Percentiles rank a stretch among this genome's conserved stretches.
These are phyloP conservation scores for Backusella morwellensis DNA, from an alignment of 192 early-diverging fungal genomes.

Conservation along the genomic window DNA sequence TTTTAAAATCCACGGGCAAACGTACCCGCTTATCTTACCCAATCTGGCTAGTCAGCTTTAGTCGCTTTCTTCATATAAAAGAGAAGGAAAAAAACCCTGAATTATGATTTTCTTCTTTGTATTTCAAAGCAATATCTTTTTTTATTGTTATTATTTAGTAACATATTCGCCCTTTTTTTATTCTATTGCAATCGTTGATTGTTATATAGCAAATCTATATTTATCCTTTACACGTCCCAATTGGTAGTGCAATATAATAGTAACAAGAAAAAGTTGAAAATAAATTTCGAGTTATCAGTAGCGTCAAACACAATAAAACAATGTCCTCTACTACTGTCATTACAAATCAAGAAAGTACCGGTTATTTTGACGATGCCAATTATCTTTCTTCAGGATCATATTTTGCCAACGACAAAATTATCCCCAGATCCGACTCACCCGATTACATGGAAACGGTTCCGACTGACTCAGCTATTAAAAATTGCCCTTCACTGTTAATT, in stretches of 20 bases:
- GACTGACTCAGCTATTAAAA: neutral
- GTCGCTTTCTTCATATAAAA: neutral
- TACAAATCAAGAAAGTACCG: neutral
- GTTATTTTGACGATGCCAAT: neutral
- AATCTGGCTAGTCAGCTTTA: slow-evolving; percentile 2
- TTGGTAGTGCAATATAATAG: neutral
- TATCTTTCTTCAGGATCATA: slow-evolving; percentile 1
- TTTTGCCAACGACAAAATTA: neutral
- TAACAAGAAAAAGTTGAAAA: neutral
- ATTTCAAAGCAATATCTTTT: neutral
- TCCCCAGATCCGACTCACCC: slow-evolving; percentile 12
- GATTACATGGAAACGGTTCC: neutral
- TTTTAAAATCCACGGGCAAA: neutral
- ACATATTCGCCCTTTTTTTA: neutral
- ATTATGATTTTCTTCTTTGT: neutral
- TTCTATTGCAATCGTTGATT: neutral
- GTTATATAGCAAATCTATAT: neutral
- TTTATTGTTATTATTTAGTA: neutral
- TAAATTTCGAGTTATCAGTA: neutral
- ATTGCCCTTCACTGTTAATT: neutral
- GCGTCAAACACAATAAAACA: neutral
- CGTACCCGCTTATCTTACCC: slow-evolving; percentile 12
- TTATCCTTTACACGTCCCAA: neutral
- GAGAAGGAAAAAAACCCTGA: neutral
- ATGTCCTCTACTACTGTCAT: neutral